A percentile compares a stretch with the other conserved stretches of the same genome.
phyloP scores from a whole-genome alignment of 345 rosid genomes.

The Melastoma malabathricum region DNA sequence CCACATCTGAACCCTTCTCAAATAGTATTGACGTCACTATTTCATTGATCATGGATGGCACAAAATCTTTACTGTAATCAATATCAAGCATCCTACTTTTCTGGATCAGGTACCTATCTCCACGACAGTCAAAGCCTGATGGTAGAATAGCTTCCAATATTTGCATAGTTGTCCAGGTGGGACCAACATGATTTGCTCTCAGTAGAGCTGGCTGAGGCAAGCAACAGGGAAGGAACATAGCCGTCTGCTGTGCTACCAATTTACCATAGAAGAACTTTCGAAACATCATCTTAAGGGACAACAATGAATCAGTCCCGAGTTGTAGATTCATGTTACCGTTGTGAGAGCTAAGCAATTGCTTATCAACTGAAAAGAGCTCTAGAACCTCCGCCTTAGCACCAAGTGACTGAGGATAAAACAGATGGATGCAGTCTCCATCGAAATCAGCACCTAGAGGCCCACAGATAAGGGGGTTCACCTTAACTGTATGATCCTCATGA shows the following conservation, averaged over 20 bases:
- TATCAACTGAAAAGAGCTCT: slow-evolving; percentile 87
- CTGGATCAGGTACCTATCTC: slow-evolving; percentile 39
- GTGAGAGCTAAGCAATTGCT: slow-evolving; percentile 89
- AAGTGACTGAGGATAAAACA: slow-evolving; percentile 85
- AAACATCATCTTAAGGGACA: slow-evolving; percentile 57
- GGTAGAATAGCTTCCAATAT: slow-evolving; percentile 68
- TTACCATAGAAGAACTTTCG: slow-evolving; percentile 33
- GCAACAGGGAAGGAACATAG: slow-evolving; percentile 48
- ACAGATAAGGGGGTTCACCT: slow-evolving; percentile 88
- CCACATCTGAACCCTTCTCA: slow-evolving; percentile 67
- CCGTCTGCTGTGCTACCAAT: slow-evolving; percentile 53
- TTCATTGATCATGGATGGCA: slow-evolving; percentile 42
- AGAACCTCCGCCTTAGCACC: slow-evolving; percentile 89
- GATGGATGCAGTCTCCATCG: slow-evolving; percentile 92
- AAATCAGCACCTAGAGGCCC: slow-evolving; percentile 92
- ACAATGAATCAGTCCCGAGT: slow-evolving; percentile 53
- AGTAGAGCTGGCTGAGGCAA: slow-evolving; percentile 60
- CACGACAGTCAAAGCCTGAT: slow-evolving; percentile 36
- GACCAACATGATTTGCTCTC: slow-evolving; percentile 29
- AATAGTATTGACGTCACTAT: slow-evolving; percentile 46
- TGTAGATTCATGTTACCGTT: slow-evolving; percentile 71
- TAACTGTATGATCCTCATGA: slow-evolving; percentile 87
- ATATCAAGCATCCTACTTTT: slow-evolving; percentile 42
- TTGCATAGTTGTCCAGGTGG: slow-evolving; percentile 64
- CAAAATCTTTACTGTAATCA: slow-evolving; percentile 32